Percentiles rank a stretch among this genome's conserved stretches.
These are phyloP conservation scores for Saccharum officinarum DNA, from an alignment of 176 grass and related monocot genomes.

Conservation along the genomic window DNA sequence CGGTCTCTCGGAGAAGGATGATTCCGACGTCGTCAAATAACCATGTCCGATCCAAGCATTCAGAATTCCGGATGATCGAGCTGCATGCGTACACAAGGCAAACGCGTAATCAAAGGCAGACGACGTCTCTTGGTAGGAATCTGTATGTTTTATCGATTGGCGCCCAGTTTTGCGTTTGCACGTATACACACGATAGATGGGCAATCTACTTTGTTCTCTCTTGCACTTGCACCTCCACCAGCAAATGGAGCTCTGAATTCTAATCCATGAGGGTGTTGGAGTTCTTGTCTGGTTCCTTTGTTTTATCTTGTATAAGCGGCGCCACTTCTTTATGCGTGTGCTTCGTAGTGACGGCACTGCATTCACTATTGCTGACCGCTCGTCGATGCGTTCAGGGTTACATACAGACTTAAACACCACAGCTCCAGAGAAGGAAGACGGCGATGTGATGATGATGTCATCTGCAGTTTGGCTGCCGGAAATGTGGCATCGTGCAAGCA, in stretches of 20 bases:
- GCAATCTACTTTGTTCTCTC: not conserved
- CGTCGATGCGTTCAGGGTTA: not conserved
- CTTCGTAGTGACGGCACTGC: not conserved
- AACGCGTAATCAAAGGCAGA: not conserved
- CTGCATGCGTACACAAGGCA: not conserved
- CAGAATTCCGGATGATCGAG: not conserved
- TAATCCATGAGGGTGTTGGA: not conserved
- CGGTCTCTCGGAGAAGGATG: not conserved
- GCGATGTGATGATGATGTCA: not conserved
- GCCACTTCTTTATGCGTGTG: not conserved
- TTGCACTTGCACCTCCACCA: not conserved
- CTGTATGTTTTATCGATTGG: slow-evolving; percentile 15
- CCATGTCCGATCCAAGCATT: not conserved
- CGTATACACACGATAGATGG: not conserved
- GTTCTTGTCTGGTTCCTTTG: not conserved
- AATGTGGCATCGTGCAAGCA: not conserved
- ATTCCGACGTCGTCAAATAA: not conserved
- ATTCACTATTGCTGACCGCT: not conserved
- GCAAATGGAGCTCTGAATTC: not conserved
- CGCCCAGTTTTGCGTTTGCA: slow-evolving; percentile 13
- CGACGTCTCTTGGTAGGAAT: not conserved
- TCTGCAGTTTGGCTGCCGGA: not conserved
- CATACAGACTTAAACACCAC: not conserved
- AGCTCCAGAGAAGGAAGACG: not conserved
- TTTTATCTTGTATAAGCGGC: not conserved